Evolutionary conservation across 257 asterid genomes (phyloP).

Genomic region (Capsicum rhomboideum): DNA sequence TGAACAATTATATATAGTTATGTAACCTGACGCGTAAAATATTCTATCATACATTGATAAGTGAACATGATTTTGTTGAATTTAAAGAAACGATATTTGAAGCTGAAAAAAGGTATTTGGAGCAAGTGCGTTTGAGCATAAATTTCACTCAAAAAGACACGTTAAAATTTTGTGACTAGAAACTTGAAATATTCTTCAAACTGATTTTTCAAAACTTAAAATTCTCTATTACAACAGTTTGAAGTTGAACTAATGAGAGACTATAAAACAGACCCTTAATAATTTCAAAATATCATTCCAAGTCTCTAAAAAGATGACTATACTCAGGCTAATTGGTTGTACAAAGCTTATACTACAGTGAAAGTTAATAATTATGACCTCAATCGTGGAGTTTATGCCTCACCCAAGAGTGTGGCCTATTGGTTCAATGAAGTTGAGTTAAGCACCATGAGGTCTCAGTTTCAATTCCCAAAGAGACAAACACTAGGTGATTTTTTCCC

Average conservation of each 20-base stretch:
- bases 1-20: neutral
- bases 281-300: neutral
- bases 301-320: neutral
- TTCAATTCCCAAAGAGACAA: too few species aligned
- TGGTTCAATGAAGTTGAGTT: too few species aligned
- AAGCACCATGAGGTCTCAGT: too few species aligned
- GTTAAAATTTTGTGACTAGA: too few species aligned
- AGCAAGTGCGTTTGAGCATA: neutral
- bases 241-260: neutral
- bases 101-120: neutral
- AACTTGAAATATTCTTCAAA: too few species aligned
- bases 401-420: too few species aligned
- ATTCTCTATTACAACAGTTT: neutral
- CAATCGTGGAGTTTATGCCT: too few species aligned
- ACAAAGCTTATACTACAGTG: neutral
- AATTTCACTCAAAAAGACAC: too few species aligned
- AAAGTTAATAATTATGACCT: slow-evolving; percentile 6
- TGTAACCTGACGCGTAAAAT: neutral
- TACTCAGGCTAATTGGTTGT: neutral
- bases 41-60: neutral
- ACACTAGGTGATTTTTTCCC: too few species aligned
- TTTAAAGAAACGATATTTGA: neutral
- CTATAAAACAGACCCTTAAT: too few species aligned
- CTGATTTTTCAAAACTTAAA: too few species aligned
- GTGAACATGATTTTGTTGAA: neutral